Conservation (phyloP, 805 yeast species). For the Candida qinlingensis region DNA sequence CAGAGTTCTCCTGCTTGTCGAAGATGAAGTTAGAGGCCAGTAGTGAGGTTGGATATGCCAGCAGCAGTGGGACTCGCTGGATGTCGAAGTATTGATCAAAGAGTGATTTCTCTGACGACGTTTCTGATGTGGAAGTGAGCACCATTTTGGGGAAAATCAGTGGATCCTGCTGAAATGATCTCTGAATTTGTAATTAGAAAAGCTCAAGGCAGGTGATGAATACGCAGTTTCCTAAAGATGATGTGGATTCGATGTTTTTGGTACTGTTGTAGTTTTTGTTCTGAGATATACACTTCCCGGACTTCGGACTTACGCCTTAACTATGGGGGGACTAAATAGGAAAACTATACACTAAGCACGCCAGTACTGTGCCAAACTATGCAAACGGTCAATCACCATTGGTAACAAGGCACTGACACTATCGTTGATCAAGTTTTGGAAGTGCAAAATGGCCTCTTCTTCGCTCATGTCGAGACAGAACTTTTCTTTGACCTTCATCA, state of each 20-base stretch:
- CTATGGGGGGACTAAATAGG: no score
- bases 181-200: no score
- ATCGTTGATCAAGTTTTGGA: slow-evolving; percentile 89
- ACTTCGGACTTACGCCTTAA: no score
- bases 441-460: slow-evolving; percentile 91
- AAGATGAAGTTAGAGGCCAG: slow-evolving; percentile 19
- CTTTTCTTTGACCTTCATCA: slow-evolving; percentile 88
- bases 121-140: slow-evolving; percentile 18
- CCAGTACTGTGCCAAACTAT: slow-evolving; percentile 97
- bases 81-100: slow-evolving; percentile 23
- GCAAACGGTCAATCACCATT: slow-evolving; percentile 90
- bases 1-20: slow-evolving; percentile 5
- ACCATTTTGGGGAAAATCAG: slow-evolving; percentile 6
- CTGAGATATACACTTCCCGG: no score
- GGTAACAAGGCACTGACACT: slow-evolving; percentile 93
- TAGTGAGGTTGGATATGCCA: slow-evolving; percentile 24
- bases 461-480: slow-evolving; percentile 91
- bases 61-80: slow-evolving; percentile 21
- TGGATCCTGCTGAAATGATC: no score
- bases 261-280: no score
- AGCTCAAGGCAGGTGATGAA: no score
- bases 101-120: no score
- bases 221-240: no score
- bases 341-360: slow-evolving; percentile 47
- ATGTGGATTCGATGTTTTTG: no score